Evolutionary conservation across 2,329 filamentous ascomycete genomes (phyloP), one percentile per base, ranked within the genome.

Genomic region (Aspergillus ruber): DNA sequence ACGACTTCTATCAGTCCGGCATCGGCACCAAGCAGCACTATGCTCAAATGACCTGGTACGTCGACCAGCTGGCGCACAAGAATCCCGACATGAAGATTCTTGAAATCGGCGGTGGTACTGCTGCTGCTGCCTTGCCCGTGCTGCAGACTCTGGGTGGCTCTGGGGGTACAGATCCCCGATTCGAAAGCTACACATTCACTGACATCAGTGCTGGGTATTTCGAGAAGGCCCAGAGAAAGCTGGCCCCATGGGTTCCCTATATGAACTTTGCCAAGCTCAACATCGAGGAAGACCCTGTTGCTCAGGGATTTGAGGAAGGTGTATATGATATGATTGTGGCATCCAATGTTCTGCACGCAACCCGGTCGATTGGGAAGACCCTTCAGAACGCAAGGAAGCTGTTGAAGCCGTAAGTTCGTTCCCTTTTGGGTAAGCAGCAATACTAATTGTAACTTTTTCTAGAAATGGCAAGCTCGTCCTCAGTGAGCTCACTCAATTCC

Each of bases 301-400:
- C 47, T 7, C 66, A 69, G 42, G 65, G 64, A 2, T 58, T 68
- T 10, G 47, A 60, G 27, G 6, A 42, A 2, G 55, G 49, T 2
- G 44, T 20, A 4, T 70, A 65, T 44, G 67, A 70, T 42, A 38
- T 70, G 27, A 59, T 70, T 9, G 53, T 69, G 2, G 66, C 64
- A 3, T 53, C 54, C 4, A 61, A 64, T 43, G 67, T 68, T 4
- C 52, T 69, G 17, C 64, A 70, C 32, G 65, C 65, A 0, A 67
- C 66, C 2, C 10, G 20, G 12, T 18, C 18, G n/a, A 12, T 42
- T 21, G 17, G n/a, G 7, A 15, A 23, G n/a, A 27, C 41, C 9
- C 13, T 42, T 10, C 8, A 12, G 9, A 42, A 42, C n/a, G 15
- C 21, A 13, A 12, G 21, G 12, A 23, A 27, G n/a, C 13, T 42